Evolutionary conservation across 176 grass and related monocot genomes (phyloP).

Genomic region (Sorghum bicolor): Sorghum_bicolor_NCBIv3 NC_012879.2:49617501-49618000

Average conservation of each 20-base stretch:
- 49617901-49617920: conserved; percentile 34
- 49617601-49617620: conserved; percentile 63
- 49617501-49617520: conserved; percentile 55
- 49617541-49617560: conserved; percentile 36
- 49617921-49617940: conserved; percentile 32
- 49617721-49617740: conserved; percentile 48
- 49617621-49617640: conserved; percentile 54
- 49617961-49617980: conserved; percentile 42
- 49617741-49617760: conserved; percentile 57
- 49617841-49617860: neutral
- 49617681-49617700: conserved; percentile 1
- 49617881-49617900: conserved; percentile 73
- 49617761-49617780: conserved; percentile 57
- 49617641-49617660: conserved; percentile 55
- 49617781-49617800: conserved; percentile 51
- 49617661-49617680: conserved; percentile 80
- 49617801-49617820: conserved; percentile 38
- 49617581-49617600: conserved; percentile 26
- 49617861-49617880: conserved; percentile 33
- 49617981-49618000: conserved; percentile 34
- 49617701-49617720: conserved; percentile 51
- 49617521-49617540: conserved; percentile 50
- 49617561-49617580: neutral
- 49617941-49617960: conserved; percentile 34
- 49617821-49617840: conserved; percentile 32